Evolutionary conservation across 2,329 filamentous ascomycete genomes (phyloP).

Genomic region (Fusarium anguioides): DNA sequence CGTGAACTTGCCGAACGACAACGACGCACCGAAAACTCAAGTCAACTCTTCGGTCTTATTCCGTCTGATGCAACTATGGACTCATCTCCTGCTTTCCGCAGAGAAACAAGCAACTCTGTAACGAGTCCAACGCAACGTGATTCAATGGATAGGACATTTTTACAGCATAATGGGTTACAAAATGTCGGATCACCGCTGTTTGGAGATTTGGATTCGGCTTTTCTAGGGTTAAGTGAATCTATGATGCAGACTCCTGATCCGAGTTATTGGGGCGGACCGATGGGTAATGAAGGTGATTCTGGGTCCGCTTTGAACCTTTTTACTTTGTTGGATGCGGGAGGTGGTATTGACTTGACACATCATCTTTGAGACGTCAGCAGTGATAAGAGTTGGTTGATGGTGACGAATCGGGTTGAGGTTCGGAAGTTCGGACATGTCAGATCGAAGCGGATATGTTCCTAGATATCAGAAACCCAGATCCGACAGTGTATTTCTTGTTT

Average conservation of each 20-base stretch:
- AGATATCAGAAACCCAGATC: neutral
- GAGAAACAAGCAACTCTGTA: conserved; percentile 18
- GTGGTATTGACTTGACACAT: conserved; percentile 63
- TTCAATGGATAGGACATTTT: conserved; percentile 43
- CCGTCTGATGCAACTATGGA: conserved; percentile 42
- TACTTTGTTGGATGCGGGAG: conserved; percentile 61
- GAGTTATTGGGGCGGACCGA: conserved; percentile 52
- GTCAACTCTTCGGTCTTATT: conserved; percentile 63
- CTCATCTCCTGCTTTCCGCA: conserved; percentile 21
- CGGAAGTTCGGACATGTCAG: conserved; percentile 20
- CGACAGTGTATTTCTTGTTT: neutral
- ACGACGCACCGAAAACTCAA: conserved; percentile 61
- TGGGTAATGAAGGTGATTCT: conserved; percentile 56
- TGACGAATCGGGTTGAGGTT: neutral
- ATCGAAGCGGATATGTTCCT: neutral
- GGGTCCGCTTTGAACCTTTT: conserved; percentile 62
- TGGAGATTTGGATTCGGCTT: conserved; percentile 53
- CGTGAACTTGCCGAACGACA: conserved; percentile 59
- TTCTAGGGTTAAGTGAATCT: conserved; percentile 53
- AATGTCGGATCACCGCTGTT: conserved; percentile 48
- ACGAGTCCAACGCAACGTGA: conserved; percentile 37
- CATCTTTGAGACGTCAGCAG: conserved; percentile 43
- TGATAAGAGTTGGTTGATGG: neutral
- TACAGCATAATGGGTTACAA: conserved; percentile 45
- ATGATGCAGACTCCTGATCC: conserved; percentile 57